A percentile compares a stretch with the other conserved stretches of the same genome.
phyloP scores from a whole-genome alignment of 2,329 filamentous ascomycete genomes.

The Aspergillus fijiensis region DNA sequence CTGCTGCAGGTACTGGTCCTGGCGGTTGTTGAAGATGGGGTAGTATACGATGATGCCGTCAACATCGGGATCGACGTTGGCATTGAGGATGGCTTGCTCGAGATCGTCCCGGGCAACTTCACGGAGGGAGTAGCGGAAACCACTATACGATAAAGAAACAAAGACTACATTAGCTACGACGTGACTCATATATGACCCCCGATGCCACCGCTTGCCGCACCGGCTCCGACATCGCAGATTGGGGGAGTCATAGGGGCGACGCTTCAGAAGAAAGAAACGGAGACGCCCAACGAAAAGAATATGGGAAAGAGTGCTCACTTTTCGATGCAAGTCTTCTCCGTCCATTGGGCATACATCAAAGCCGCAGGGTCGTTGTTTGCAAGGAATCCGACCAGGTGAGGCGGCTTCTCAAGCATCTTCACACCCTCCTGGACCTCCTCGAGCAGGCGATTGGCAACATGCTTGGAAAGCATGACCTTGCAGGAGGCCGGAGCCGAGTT shows the following conservation, averaged over 20 bases:
- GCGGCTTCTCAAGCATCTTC: constrained; percentile 67
- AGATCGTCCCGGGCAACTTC: constrained; percentile 82
- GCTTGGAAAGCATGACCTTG: constrained; percentile 88
- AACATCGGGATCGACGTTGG: constrained; percentile 74
- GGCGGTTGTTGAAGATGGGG: constrained; percentile 86
- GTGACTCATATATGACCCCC: neutral
- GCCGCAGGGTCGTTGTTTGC: constrained; percentile 90
- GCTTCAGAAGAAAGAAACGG: constrained; percentile 20
- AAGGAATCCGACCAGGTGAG: constrained; percentile 84
- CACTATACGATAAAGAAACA: constrained; percentile 53
- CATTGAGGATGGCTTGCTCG: constrained; percentile 81
- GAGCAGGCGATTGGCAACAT: constrained; percentile 79
- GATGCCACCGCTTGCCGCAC: neutral
- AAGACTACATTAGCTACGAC: constrained; percentile 23
- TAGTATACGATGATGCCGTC: constrained; percentile 98
- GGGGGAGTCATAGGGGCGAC: neutral
- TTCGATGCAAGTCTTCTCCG: constrained; percentile 90
- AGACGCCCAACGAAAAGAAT: constrained; percentile 8
- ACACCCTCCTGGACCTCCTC: constrained; percentile 75
- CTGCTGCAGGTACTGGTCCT: constrained; percentile 95
- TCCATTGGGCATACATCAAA: constrained; percentile 94
- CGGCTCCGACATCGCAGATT: constrained; percentile 19
- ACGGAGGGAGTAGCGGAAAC: constrained; percentile 84
- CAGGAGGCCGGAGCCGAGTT: constrained; percentile 55
- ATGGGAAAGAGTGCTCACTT: constrained; percentile 64